These are phyloP conservation scores for Collybia sp. DNA, from an alignment of 768 basidiomycete species.

Conservation along the genomic window DNA sequence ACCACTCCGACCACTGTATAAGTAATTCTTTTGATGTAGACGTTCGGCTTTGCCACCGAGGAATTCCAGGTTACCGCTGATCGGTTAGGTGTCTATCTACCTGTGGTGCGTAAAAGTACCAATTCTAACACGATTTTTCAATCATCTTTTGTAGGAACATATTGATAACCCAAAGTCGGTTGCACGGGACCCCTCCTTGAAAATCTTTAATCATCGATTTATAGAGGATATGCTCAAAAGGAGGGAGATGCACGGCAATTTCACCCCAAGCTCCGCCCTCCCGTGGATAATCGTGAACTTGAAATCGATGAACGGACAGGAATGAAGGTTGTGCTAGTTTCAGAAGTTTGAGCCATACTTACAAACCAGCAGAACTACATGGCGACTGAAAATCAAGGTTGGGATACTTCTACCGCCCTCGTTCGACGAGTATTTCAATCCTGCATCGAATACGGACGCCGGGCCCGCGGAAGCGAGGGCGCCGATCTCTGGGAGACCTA, in stretches of 20 bases:
- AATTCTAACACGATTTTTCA: background rate
- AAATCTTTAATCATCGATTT: background rate
- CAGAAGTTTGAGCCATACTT: background rate
- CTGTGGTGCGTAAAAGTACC: conserved; percentile 39
- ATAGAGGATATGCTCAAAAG: conserved; percentile 62
- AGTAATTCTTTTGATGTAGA: conserved; percentile 29
- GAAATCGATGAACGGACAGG: conserved; percentile 74
- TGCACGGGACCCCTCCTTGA: background rate
- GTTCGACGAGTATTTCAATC: conserved; percentile 55
- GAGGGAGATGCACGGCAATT: conserved; percentile 69
- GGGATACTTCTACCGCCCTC: conserved; percentile 72
- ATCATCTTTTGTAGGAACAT: conserved; percentile 44
- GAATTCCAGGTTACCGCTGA: conserved; percentile 73
- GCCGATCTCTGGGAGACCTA: conserved; percentile 63
- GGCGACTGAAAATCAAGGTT: conserved; percentile 60
- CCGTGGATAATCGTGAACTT: conserved; percentile 66
- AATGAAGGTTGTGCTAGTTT: conserved; percentile 56
- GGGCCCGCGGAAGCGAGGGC: conserved; percentile 47
- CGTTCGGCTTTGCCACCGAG: conserved; percentile 58
- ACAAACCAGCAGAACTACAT: conserved; percentile 59
- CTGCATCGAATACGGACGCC: conserved; percentile 68
- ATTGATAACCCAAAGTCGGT: conserved; percentile 73
- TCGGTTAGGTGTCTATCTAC: conserved; percentile 72
- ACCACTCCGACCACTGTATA: too few species aligned
- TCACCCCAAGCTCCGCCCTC: conserved; percentile 70